Evolutionary conservation across 257 asterid genomes (phyloP), one percentile per base, ranked within the genome.

Genomic region (Solanum stenotomum): DNA sequence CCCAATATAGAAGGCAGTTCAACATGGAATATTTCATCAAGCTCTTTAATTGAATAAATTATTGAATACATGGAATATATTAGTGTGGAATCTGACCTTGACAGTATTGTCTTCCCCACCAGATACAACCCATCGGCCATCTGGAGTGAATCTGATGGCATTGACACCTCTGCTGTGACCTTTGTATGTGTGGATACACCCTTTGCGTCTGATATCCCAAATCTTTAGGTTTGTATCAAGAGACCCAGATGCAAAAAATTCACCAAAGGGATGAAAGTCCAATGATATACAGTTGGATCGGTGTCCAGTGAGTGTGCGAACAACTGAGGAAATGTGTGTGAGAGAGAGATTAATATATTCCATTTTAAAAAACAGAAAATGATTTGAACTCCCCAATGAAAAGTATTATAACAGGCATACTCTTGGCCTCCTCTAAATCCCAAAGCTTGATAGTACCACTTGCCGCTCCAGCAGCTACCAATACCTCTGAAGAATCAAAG

Each of bases 21-120:
- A n/a, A 77, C 70, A 7, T 16, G 7, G 70, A 82, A 46, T 49
- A 49, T 82, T 44, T 82, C 85, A 10, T 82, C 70, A 31, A 82
- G 42, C 85, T 46, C 70, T 81, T 81, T 49, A 18, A 82, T 82
- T 52, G 38, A 46, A 49, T 49, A 46, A 77, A 82, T 49, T 82
- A 29, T 10, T 18, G 44, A 82, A 82, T 31, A 29, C 25, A 3
- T 81, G 68, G 67, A 29, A 81, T 81, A 84, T 83, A 33, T 63
- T 63, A 87, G 87, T 87, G 75, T 90, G 49, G 77, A 86, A 85
- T 52, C 84, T 85, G 81, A 95, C 99, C 99, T 97, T 97, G 89
- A 97, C 99, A n/a, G 98, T 93, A 93, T 96, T 96, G 93, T 97
- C 99, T 93, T 97, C 99, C 88, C 98, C 98, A 10, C 99, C 99